phyloP scores from a whole-genome alignment of 1,284 basidiomycete genomes.

The Dichomitus squalens region DNA sequence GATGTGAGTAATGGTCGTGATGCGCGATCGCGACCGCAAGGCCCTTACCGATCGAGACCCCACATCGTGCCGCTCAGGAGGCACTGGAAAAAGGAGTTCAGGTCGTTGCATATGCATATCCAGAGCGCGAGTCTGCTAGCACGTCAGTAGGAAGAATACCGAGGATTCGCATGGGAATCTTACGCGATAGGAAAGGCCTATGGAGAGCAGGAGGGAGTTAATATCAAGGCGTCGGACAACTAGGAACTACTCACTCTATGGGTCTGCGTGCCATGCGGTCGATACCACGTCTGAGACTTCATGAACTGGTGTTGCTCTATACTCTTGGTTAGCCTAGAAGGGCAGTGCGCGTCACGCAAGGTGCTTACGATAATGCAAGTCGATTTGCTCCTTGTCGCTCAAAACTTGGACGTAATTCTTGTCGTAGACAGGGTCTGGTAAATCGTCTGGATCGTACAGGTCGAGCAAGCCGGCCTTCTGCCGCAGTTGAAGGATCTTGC shows the following conservation, averaged over 20 bases:
- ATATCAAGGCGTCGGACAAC: not conserved
- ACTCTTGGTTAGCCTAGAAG: no score
- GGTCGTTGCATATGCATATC: slow-evolving; percentile 74
- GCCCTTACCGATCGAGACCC: slow-evolving; percentile 68
- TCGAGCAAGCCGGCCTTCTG: slow-evolving; percentile 63
- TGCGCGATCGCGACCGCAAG: not conserved
- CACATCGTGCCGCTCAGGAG: slow-evolving; percentile 85
- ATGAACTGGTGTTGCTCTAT: slow-evolving; percentile 71
- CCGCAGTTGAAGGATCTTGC: slow-evolving; percentile 56
- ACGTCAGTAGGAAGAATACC: not conserved
- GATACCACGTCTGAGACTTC: slow-evolving; percentile 82
- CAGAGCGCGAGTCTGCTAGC: slow-evolving; percentile 53
- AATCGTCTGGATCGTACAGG: slow-evolving; percentile 72
- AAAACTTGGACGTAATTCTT: slow-evolving; percentile 78
- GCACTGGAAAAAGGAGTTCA: slow-evolving; percentile 82
- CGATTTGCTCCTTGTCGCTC: slow-evolving; percentile 69
- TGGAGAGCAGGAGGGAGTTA: not conserved
- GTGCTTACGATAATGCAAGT: slow-evolving; percentile 65
- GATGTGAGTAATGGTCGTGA: not conserved
- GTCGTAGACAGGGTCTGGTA: slow-evolving; percentile 77
- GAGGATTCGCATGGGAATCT: slow-evolving; percentile 17
- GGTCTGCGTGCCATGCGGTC: slow-evolving; percentile 84
- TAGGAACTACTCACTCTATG: slow-evolving; percentile 55
- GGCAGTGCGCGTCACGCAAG: not conserved
- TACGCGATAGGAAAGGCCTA: slow-evolving; percentile 82